A percentile compares a stretch with the other conserved stretches of the same genome.
These are phyloP conservation scores for Phtheirospermum japonicum DNA, from an alignment of 257 asterid species.

Conservation along the genomic window DNA sequence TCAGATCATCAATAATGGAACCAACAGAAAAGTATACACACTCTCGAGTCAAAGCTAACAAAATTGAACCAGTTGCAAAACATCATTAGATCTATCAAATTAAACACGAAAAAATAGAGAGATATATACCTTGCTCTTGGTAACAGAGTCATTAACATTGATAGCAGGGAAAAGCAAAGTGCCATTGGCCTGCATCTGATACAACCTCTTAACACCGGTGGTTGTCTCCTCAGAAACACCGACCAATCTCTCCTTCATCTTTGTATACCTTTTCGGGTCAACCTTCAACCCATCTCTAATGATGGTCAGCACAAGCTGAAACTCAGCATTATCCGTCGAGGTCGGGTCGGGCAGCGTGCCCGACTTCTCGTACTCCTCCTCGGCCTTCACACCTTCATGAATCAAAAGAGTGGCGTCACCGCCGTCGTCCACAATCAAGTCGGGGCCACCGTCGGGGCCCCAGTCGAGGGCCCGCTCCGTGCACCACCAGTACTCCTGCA, in stretches of 20 bases:
- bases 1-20: too few species aligned
- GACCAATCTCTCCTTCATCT: slow-evolving; percentile 44
- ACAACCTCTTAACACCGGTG: slow-evolving; percentile 46
- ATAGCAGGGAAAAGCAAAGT: slow-evolving; percentile 39
- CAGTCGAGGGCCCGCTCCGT: slow-evolving; percentile 46
- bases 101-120: background rate
- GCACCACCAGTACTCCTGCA: slow-evolving; percentile 51
- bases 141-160: slow-evolving; percentile 39
- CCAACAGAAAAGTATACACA: background rate
- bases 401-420: slow-evolving; percentile 42
- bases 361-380: slow-evolving; percentile 33
- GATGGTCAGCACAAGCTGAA: slow-evolving; percentile 37
- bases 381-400: slow-evolving; percentile 47
- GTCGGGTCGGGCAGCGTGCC: slow-evolving; percentile 40
- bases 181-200: slow-evolving; percentile 43
- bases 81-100: slow-evolving; percentile 16
- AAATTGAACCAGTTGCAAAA: background rate
- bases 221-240: slow-evolving; percentile 51
- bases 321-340: slow-evolving; percentile 41
- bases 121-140: slow-evolving; percentile 40
- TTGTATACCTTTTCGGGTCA: slow-evolving; percentile 38
- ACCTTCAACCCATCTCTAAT: slow-evolving; percentile 36
- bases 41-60: background rate
- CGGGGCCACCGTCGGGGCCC: slow-evolving; percentile 48
- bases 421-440: slow-evolving; percentile 43